Base-by-base conservation (phyloP, 2,329 filamentous ascomycete species). In the Penicillium hordei region DNA sequence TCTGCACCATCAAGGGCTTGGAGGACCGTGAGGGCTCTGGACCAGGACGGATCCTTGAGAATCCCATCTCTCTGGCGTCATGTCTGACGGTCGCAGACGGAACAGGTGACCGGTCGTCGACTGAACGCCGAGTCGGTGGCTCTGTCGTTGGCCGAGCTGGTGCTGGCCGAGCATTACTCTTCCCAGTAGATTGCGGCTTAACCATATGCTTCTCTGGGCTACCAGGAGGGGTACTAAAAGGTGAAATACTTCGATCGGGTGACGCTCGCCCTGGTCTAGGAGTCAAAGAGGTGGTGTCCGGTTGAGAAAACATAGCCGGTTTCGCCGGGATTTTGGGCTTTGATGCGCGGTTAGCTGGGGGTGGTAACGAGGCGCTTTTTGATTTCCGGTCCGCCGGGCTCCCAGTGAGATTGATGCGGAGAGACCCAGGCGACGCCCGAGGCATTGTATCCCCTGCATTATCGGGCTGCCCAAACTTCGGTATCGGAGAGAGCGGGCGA, bases 141-240 rank as follows among this genome's bases (percentile, higher is more conserved):
- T 74, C 72, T 1, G 68, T 65, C 5, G 55, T 61, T 31, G 67
- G 64, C 5, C 66, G 67, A 43, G 61, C 40, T 38, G 63, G 70
- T 23, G 60, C 54, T 33, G 61, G 60, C n/a, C 45, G 61, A 52
- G 60, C 34, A 44, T 45, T 33, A 15, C 56, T 21, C 43, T 63
- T 64, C 19, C 55, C 55, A 21, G 60, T 43, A n/a, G 63, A 57
- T 8, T 56, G 34, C 1, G 59, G 63, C 42, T 69, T 70, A 6
- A 69, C 76, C n/a, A 82, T 79, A 0, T 79, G 71, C 53, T 82
- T 88, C 55, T 84, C 86, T 5, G 85, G 83, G 69, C 89, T 93
- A 65, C 86, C 87, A 0, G 93, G 91, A 19, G 92, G 92, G 36
- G 91, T 96, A 68, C 82, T 92, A 70, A 97, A 96, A 0, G 93